Evolutionary conservation across 768 basidiomycete genomes (phyloP), one percentile per base, ranked within the genome.

Genomic region (Roridomyces roridus): DNA sequence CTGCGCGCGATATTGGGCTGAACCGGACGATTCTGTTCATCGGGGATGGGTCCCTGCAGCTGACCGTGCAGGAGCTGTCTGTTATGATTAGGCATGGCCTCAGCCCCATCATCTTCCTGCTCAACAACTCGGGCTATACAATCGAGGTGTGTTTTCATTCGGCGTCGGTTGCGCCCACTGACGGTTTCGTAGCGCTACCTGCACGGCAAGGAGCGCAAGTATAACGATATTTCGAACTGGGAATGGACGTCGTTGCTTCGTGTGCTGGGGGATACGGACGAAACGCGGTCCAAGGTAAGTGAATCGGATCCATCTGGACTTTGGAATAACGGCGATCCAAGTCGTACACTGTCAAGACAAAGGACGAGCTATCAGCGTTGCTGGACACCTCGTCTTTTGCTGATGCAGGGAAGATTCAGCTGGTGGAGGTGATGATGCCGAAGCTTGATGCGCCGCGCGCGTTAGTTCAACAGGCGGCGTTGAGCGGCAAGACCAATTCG

Each of bases 151-250:
- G 85, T 78, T 60, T 25, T 36, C 15, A 36, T 15, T 41, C 20
- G 2, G 46, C 40, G 14, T 41, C 34, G 25, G 6, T 43, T 3
- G 21, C 17, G 12, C 34, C 6, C 40, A 21, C 28, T 26, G 25
- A 11, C 39, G 36, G 4, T 12, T 39, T 45, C 29, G 31, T 55
- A 24, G 36, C 26, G 53, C 29, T 43, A 20, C 46, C 15, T 59
- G 41, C 55, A 39, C 62, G 86, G 90, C 52, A 84, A 86, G 29
- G 53, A 63, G 29, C 56, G 61, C 39, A 58, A 59, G 68, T 96
- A 97, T 73, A 96, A 96, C 69, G 88, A 97, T 67, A 88, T 98
- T 62, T 77, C 81, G 24, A 75, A 87, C 65, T 97, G 94, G 90
- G 82, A 85, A 65, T 91, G 86, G 85, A 80, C 85, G 2, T 74